Evolutionary conservation across 2,329 filamentous ascomycete species (phyloP), one percentile per base, ranked within the genome.

Genomic region (Hymenoscyphus albidus): DNA sequence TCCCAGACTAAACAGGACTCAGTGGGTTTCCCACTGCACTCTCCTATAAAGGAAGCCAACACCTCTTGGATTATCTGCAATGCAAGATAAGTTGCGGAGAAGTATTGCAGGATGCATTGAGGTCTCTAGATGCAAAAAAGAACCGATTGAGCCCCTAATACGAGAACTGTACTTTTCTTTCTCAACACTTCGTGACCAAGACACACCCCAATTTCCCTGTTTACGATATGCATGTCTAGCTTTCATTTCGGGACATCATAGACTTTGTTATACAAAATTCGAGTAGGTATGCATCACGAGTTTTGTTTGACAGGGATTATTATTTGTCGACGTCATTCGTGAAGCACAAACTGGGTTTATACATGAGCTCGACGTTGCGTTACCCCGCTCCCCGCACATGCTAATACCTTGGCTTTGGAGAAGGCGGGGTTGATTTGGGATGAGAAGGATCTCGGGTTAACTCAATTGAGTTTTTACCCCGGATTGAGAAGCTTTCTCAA

Each of bases 341-440:
- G 22, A 51, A 51, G 44, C 18, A 51, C 44, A 10, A 12, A 22
- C 44, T 51, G 18, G 44, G 44, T 51, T 51, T 51, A 51, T 51
- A 22, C 22, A 51, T 22, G 44, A 51, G 22, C n/a, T 22, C 7
- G 44, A 22, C n/a, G n/a, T 51, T 51, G 44, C 44, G 44, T 51
- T 51, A 51, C 44, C 44, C 44, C 44, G 44, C 44, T 51, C 44
- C 44, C 44, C 44, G 44, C 44, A 48, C 44, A 48, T 18, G 44
- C n/a, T 51, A 51, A 51, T 12, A 51, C 9, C 44, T 51, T 51
- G 18, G 44, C 44, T 51, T 48, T 51, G 44, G n/a, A 12, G 18
- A 18, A 48, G 44, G n/a, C 44, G 44, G 44, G 18, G 44, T 22
- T 22, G 44, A 22, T 51, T n/a, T 51, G 10, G 7, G 44, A 10